Evolutionary conservation across 106 monocot species (phyloP).

Genomic region (Allium sativum): DNA sequence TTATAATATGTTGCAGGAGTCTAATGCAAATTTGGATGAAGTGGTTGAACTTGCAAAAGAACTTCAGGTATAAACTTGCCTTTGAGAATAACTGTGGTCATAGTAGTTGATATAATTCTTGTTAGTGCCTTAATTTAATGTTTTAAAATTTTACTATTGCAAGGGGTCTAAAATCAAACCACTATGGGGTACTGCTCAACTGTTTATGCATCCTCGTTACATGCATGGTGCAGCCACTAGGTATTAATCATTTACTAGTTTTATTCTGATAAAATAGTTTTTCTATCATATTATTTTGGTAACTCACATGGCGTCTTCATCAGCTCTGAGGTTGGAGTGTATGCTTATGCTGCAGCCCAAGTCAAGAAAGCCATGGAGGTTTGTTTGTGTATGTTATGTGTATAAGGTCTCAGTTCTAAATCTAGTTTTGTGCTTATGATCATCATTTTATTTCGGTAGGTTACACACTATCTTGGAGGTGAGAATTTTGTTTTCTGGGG

Average conservation of each 20-base stretch:
- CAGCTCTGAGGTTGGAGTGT: constrained; percentile 84
- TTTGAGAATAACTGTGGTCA: not conserved
- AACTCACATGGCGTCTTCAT: not conserved
- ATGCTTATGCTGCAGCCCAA: constrained; percentile 98
- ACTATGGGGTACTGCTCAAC: constrained; percentile 96
- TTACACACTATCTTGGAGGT: constrained; percentile 91
- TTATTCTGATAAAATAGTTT: not conserved
- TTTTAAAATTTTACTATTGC: not conserved
- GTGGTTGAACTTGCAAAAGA: constrained; percentile 74
- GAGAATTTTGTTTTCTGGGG: constrained; percentile 99
- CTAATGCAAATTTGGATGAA: constrained; percentile 96
- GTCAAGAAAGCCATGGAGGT: constrained; percentile 99
- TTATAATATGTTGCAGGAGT: constrained; percentile 39
- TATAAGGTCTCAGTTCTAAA: not conserved
- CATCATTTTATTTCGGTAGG: constrained; percentile 24
- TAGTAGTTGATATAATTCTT: not conserved
- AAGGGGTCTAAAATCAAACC: constrained; percentile 68
- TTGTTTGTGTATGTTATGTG: not conserved
- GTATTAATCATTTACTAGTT: constrained; percentile 13
- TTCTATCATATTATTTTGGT: not conserved
- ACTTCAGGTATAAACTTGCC: constrained; percentile 37
- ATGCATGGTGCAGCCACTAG: constrained; percentile 99
- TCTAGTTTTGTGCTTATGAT: not conserved
- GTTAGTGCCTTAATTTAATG: not conserved
- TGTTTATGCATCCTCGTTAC: constrained; percentile 96